phyloP scores from a whole-genome alignment of 495 filamentous ascomycete species.

The Letharia lupina region DNA sequence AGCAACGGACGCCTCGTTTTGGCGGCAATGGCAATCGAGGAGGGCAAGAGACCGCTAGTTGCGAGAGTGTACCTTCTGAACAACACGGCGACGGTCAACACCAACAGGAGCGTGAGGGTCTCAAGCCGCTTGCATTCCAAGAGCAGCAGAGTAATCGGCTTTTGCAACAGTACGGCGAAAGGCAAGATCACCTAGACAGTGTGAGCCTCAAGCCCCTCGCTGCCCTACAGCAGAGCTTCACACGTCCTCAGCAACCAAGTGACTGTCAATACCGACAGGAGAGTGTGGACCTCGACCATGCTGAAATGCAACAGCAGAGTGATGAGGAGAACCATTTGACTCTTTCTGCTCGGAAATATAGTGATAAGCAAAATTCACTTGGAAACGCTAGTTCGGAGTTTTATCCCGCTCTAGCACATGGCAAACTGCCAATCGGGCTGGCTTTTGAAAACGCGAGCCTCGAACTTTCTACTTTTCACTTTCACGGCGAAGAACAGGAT shows the following conservation, averaged over 20 bases:
- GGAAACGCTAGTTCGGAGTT: background rate
- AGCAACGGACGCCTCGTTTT: background rate
- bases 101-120: background rate
- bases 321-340: background rate
- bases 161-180: background rate
- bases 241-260: background rate
- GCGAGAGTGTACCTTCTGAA: background rate
- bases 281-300: background rate
- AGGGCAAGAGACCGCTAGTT: background rate
- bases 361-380: background rate
- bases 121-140: background rate
- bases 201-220: background rate
- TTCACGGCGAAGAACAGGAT: background rate
- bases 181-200: background rate
- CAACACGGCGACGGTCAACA: background rate
- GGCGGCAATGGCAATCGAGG: background rate
- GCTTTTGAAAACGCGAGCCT: background rate
- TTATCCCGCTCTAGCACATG: background rate
- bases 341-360: background rate
- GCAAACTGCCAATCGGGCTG: background rate
- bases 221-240: background rate
- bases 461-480: background rate
- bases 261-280: background rate
- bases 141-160: background rate
- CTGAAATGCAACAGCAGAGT: background rate